Base-by-base conservation (phyloP, 1,284 basidiomycete genomes). In the Caloboletus inedulis region DNA sequence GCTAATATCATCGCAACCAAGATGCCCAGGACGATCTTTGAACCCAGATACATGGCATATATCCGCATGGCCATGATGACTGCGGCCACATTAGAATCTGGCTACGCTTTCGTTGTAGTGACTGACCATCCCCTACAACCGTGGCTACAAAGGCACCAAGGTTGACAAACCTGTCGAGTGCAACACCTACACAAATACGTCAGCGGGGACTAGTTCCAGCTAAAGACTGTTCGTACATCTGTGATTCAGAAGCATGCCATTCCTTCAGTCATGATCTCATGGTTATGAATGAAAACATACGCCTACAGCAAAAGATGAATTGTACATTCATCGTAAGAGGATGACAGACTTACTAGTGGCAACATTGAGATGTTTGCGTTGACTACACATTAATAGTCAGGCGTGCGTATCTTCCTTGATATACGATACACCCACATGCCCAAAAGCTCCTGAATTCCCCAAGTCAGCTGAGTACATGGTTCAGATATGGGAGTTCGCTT, bases 21-120 rank as follows among this genome's bases (percentile, higher is more conserved):
- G 37, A 59, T 41, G 23, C 2, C 29, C 4, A 57, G 19, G 29
- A 64, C 25, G 27, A 10, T 25, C 19, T 31, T 54, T 4, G 60
- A 64, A 12, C 47, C 35, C 5, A 62, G 41, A 31, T 59, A 63
- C 62, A 63, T 61, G 30, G 60, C 39, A 41, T 62, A 62, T 40
- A 62, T 39, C 16, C 57, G 48, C 39, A 64, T 47, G 27, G 46
- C 30, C 37, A 64, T 61, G 49, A 62, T 53, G 16, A 36, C 59
- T 63, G n/a, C n/a, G n/a, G n/a, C n/a, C n/a, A n/a, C n/a, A n/a
- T 54, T 9, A 57, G 37, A 6, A 35, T 2, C 12, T 1, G 13
- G 9, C 0, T 18, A 45, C n/a, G 7, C 10, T 7, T 16, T 19
- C 12, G 7, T 42, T 3, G 7, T 3, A 21, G 13, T 3, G 9